Conservation (phyloP, 805 yeast genomes). For the Metschnikowia anglica region DNA sequence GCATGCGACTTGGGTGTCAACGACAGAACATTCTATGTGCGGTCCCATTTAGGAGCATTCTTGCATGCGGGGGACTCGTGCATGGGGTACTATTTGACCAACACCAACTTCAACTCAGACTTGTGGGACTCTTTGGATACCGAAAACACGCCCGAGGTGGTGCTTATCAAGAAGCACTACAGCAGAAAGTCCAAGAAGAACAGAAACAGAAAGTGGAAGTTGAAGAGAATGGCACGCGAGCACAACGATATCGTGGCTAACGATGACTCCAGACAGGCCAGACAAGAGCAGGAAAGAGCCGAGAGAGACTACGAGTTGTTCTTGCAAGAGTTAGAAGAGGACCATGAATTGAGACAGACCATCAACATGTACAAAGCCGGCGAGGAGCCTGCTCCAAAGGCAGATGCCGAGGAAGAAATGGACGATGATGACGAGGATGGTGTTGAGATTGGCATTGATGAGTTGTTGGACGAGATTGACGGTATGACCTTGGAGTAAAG, state of each 20-base stretch:
- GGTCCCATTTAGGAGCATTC: conserved; percentile 91
- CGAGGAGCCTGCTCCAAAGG: conserved; percentile 24
- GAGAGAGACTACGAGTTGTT: conserved; percentile 93
- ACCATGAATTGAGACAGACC: conserved; percentile 86
- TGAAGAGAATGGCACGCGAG: conserved; percentile 97
- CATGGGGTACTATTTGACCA: conserved; percentile 83
- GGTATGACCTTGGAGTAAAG: conserved; percentile 79
- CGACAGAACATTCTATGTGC: conserved; percentile 76
- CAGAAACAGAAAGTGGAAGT: conserved; percentile 83
- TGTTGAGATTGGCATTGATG: conserved; percentile 87
- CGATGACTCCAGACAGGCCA: conserved; percentile 67
- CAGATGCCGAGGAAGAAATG: conserved; percentile 44
- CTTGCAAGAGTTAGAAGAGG: conserved; percentile 97
- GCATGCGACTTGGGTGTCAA: conserved; percentile 84
- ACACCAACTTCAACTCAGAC: conserved; percentile 85
- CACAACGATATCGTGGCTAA: conserved; percentile 84
- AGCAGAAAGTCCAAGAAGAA: conserved; percentile 72
- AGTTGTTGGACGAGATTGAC: conserved; percentile 90
- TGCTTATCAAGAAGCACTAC: conserved; percentile 85
- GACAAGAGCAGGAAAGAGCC: conserved; percentile 86
- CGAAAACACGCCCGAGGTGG: conserved; percentile 76
- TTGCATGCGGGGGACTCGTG: conserved; percentile 96
- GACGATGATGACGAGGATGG: conserved; percentile 75
- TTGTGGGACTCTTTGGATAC: conserved; percentile 69
- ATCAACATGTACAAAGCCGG: conserved; percentile 82